phyloP scores from a whole-genome alignment of 1,284 basidiomycete genomes.

The Tilletia caries region DNA sequence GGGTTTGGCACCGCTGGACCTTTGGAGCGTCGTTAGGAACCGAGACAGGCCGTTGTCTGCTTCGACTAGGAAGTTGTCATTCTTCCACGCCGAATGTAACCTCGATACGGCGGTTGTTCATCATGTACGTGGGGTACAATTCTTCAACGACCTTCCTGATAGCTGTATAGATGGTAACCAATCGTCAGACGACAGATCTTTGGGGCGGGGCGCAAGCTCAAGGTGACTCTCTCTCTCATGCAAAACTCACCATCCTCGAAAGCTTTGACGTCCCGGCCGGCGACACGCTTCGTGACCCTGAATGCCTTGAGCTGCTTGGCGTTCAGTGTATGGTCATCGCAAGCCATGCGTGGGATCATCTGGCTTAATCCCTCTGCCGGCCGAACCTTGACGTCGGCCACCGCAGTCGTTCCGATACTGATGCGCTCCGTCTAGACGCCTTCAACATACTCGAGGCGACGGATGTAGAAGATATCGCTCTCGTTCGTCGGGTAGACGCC shows the following conservation, averaged over 20 bases:
- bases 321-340: neutral
- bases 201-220: too few species aligned
- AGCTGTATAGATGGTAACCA: neutral
- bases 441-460: neutral
- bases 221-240: neutral
- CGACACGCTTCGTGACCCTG: conserved; percentile 4
- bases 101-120: neutral
- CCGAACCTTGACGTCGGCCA: conserved; percentile 2
- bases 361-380: neutral
- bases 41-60: neutral
- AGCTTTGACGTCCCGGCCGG: neutral
- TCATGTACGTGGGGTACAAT: neutral
- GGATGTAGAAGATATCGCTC: neutral
- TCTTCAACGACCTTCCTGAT: neutral
- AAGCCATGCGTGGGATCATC: neutral
- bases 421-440: conserved; percentile 1
- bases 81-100: neutral
- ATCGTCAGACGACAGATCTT: neutral
- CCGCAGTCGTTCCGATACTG: neutral
- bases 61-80: neutral
- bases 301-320: conserved; percentile 1
- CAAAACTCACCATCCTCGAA: conserved; percentile 1
- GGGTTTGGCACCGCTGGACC: neutral
- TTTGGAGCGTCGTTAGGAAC: neutral
- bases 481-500: neutral